Percentiles rank a stretch among this genome's conserved stretches.
Evolutionary conservation across 2,329 filamentous ascomycete genomes (phyloP).

Genomic region (Curvularia sp.): DNA sequence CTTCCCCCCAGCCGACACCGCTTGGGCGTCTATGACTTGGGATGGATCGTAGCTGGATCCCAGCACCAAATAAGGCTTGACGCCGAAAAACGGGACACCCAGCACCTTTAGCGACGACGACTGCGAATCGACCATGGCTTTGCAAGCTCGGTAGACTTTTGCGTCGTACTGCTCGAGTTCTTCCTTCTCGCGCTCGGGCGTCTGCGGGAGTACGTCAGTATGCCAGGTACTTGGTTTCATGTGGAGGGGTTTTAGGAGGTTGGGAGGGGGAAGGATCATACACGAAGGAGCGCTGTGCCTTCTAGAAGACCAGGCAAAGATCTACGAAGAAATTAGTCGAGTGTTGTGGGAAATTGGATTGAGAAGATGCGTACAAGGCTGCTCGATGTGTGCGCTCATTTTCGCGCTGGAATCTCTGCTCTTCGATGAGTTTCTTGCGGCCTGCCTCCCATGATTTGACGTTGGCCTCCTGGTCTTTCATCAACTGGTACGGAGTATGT

Average conservation of each 20-base stretch:
- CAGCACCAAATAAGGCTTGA: slow-evolving; percentile 34
- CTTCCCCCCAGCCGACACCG: slow-evolving; percentile 20
- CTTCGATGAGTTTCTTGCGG: slow-evolving; percentile 60
- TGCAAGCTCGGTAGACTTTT: slow-evolving; percentile 68
- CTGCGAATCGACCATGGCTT: slow-evolving; percentile 67
- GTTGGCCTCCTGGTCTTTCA: slow-evolving; percentile 68
- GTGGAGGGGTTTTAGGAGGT: neutral
- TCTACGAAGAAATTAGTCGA: slow-evolving; percentile 21
- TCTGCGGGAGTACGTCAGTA: slow-evolving; percentile 39
- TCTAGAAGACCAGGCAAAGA: slow-evolving; percentile 41
- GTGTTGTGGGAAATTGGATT: no score
- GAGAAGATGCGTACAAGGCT: slow-evolving; percentile 57
- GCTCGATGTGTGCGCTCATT: slow-evolving; percentile 63
- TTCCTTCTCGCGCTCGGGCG: slow-evolving; percentile 57
- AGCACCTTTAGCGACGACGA: slow-evolving; percentile 62
- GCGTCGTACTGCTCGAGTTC: slow-evolving; percentile 67
- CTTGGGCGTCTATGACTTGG: slow-evolving; percentile 6
- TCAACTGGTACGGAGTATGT: slow-evolving; percentile 56
- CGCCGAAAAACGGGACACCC: slow-evolving; percentile 50
- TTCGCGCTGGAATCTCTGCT: slow-evolving; percentile 60
- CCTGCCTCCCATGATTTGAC: slow-evolving; percentile 67
- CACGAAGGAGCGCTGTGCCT: slow-evolving; percentile 32
- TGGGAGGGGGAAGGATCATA: slow-evolving; percentile 22
- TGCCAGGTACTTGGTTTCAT: neutral
- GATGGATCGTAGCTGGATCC: slow-evolving; percentile 28